Evolutionary conservation across 768 basidiomycete species (phyloP).

Genomic region (Galerina sulciceps): DNA sequence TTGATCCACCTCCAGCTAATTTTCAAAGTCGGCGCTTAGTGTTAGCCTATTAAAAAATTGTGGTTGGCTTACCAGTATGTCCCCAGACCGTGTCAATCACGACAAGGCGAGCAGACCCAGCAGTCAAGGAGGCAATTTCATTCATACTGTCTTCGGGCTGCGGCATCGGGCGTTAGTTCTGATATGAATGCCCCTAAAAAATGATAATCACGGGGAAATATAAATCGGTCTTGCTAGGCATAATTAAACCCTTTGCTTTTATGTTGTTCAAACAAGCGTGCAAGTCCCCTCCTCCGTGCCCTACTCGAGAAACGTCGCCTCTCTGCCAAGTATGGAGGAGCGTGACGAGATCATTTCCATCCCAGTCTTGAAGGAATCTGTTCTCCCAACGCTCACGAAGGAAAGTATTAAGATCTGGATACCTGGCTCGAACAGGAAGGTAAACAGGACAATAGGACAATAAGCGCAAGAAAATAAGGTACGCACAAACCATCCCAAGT

Average conservation of each 20-base stretch:
- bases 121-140: conserved; percentile 46
- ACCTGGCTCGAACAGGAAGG: conserved; percentile 30
- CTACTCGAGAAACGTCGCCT: conserved; percentile 51
- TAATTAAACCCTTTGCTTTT: conserved; percentile 55
- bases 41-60: not conserved
- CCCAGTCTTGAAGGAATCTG: conserved; percentile 46
- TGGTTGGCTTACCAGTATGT: conserved; percentile 48
- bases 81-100: conserved; percentile 63
- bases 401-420: conserved; percentile 52
- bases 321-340: conserved; percentile 55
- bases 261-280: conserved; percentile 43
- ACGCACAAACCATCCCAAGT: conserved; percentile 44
- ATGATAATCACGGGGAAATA: conserved; percentile 51
- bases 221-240: conserved; percentile 63
- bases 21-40: not conserved
- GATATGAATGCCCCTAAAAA: not conserved
- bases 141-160: conserved; percentile 59
- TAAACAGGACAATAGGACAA: not conserved
- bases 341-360: conserved; percentile 56
- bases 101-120: conserved; percentile 44
- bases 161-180: not conserved
- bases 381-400: conserved; percentile 57
- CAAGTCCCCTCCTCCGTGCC: conserved; percentile 48
- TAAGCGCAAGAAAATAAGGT: not conserved
- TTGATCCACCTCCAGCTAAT: conserved; percentile 48